phyloP scores from a whole-genome alignment of 73 alveolate genomes.

The Paramecium tetraurelia region DNA sequence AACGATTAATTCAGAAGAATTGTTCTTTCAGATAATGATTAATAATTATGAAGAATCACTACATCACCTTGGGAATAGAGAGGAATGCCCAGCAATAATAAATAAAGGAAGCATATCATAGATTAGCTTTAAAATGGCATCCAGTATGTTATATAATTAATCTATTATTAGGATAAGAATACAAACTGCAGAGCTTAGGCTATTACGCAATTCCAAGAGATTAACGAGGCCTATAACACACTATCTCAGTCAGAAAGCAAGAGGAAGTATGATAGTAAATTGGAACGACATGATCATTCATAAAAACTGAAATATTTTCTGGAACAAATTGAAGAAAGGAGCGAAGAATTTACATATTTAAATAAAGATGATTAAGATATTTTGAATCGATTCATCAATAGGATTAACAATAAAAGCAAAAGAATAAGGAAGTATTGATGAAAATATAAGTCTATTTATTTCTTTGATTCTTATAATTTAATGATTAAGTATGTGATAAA shows the following conservation, averaged over 20 bases:
- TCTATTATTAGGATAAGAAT: not conserved
- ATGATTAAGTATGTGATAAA: not conserved
- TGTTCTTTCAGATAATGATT: not conserved
- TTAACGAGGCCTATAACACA: not conserved
- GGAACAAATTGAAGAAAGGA: not conserved
- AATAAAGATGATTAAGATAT: not conserved
- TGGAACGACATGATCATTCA: not conserved
- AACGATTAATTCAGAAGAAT: not conserved
- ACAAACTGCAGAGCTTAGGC: not conserved
- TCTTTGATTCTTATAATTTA: not conserved
- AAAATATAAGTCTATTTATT: not conserved
- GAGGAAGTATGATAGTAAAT: not conserved
- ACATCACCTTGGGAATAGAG: not conserved
- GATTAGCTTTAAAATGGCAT: conserved; percentile 6
- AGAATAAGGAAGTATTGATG: not conserved
- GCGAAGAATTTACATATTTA: not conserved
- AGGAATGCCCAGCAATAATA: not conserved
- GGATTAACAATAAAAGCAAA: not conserved
- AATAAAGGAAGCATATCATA: conserved; percentile 18
- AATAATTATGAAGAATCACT: not conserved
- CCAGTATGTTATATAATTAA: not conserved
- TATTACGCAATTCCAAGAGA: not conserved
- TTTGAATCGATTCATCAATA: not conserved
- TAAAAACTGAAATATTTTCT: not conserved
- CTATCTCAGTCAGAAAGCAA: not conserved